Percentiles rank a stretch among this genome's conserved stretches.
Evolutionary conservation across 345 rosid species (phyloP).

Genomic region (Populus davidiana): DNA sequence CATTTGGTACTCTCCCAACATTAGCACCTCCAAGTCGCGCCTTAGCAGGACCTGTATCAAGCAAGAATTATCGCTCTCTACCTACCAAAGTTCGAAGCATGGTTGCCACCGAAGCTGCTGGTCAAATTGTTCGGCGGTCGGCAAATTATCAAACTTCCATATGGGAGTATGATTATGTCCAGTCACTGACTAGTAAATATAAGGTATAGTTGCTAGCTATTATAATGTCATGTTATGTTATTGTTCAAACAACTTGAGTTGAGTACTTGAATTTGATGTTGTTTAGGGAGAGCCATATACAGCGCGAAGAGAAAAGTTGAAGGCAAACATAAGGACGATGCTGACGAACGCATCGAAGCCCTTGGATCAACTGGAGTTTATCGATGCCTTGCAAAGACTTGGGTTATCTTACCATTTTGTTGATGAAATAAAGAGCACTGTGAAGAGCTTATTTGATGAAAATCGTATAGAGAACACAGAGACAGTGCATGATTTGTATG

Average conservation of each 20-base stretch:
- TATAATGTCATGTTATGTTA: not conserved
- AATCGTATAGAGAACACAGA: no score
- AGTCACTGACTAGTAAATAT: slow-evolving; percentile 8
- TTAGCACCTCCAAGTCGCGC: no score
- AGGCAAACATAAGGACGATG: slow-evolving; percentile 9
- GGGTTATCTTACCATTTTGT: slow-evolving; percentile 9
- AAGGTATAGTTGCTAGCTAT: not conserved
- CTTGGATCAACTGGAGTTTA: slow-evolving; percentile 2
- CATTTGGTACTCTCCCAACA: no score
- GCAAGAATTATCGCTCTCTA: no score
- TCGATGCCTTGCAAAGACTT: slow-evolving; percentile 16
- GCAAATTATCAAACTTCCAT: slow-evolving; percentile 12
- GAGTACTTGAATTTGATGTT: not conserved
- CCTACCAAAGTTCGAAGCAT: no score
- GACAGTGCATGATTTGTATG: not conserved
- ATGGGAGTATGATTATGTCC: slow-evolving; percentile 18
- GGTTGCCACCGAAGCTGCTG: no score
- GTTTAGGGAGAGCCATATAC: slow-evolving; percentile 11
- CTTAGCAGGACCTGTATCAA: no score
- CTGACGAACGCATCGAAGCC: not conserved
- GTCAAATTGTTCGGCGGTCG: not conserved
- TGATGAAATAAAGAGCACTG: not conserved
- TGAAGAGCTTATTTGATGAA: not conserved
- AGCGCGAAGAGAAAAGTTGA: not conserved
- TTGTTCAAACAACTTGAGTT: not conserved